Evolutionary conservation across 2,329 filamentous ascomycete species (phyloP), one percentile per base, ranked within the genome.

Genomic region (Chaetomiaceae sp.): DNA sequence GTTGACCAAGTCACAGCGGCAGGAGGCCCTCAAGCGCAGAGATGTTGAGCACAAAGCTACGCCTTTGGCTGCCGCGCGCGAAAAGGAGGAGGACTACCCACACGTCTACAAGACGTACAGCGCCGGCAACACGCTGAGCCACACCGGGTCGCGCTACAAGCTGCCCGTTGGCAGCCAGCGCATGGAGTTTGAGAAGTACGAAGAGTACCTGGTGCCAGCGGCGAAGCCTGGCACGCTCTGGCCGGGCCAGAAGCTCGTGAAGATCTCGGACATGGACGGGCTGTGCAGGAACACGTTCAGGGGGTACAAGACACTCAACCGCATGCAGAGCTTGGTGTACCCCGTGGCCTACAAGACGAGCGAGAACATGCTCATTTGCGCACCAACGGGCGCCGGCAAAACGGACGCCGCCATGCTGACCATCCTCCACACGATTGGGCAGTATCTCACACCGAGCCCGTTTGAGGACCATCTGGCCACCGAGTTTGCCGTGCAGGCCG

Each of bases 331-430:
- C 63, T 73, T 98, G 38, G 87, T 97, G 0, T 95, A 95, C 59
- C 89, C 89, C 1, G 88, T 98, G 5, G 93, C 90, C 0, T 97
- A 98, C 68, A 88, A 84, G 63, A 96, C 88, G 2, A 95, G 83
- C 60, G 93, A 98, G 68, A 98, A 98, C 57, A 96, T 98, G 91
- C 79, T 98, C 42, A 94, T 98, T 49, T 98, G 93, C 66, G 93
- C 93, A 18, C 93, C 93, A 4, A 98, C 93, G 44, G 93, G 93
- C 79, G 90, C 90, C 69, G 93, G 93, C 80, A 98, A 98, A 76
- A 98, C 93, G 1, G 93, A 98, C 67, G 93, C 91, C 24, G 94
- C 93, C 8, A 94, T 98, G 90, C 76, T 98, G 56, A 93, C 94
- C 0, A 88, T 98, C 48, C 72, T 98, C 48, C 94, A 95, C 62